These are phyloP conservation scores for Aspergillus cavernicola DNA, from an alignment of 495 filamentous ascomycete genomes.

Conservation along the genomic window DNA sequence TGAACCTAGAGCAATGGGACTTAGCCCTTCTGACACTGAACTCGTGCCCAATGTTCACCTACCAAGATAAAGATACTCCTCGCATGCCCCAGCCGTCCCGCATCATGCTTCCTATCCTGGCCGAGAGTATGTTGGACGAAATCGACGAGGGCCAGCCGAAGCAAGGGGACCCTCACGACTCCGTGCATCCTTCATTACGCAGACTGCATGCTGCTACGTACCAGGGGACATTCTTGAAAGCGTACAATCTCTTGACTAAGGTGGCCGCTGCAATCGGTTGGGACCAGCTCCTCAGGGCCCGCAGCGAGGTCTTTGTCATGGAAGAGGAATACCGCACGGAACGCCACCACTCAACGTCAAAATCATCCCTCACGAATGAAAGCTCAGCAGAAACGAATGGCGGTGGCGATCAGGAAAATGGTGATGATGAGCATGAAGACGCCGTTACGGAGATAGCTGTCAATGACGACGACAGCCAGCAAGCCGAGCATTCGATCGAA, in stretches of 20 bases:
- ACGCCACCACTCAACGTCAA: conserved; percentile 62
- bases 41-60: conserved; percentile 99
- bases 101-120: conserved; percentile 78
- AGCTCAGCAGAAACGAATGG: conserved; percentile 38
- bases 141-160: conserved; percentile 86
- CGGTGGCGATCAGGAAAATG: conserved; percentile 30
- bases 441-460: conserved; percentile 22
- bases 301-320: conserved; percentile 98
- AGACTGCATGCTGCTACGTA: conserved; percentile 85
- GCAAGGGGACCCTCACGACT: conserved; percentile 65
- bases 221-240: conserved; percentile 91
- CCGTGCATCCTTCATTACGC: conserved; percentile 80
- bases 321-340: conserved; percentile 96
- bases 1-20: conserved; percentile 91
- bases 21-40: conserved; percentile 91
- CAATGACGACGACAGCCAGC: conserved; percentile 33
- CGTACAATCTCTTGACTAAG: conserved; percentile 89
- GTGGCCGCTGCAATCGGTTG: conserved; percentile 94
- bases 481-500: conserved; percentile 55
- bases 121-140: conserved; percentile 90
- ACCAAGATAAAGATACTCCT: conserved; percentile 95
- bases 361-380: conserved; percentile 15
- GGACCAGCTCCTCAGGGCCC: conserved; percentile 89
- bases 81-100: conserved; percentile 87
- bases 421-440: conserved; percentile 31